Evolutionary conservation across 1,284 basidiomycete genomes (phyloP).

Genomic region (Puccinia polysora): DNA sequence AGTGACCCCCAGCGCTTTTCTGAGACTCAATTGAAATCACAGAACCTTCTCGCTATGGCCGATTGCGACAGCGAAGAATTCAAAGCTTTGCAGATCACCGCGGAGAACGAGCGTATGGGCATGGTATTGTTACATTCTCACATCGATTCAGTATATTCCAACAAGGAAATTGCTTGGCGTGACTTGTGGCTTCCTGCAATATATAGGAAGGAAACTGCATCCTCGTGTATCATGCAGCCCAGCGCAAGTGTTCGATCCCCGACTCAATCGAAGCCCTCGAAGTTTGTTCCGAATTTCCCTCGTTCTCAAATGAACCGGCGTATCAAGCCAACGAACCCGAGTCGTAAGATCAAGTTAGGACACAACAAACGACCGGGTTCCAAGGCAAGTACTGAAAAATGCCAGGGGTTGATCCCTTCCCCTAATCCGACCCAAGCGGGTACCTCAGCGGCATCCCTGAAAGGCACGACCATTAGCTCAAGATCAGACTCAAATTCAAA

Average conservation of each 20-base stretch:
- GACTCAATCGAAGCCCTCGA: background rate
- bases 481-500: no score
- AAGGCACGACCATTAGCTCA: no score
- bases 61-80: no score
- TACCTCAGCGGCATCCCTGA: no score
- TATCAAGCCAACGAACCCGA: background rate
- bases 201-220: background rate
- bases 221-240: background rate
- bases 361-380: background rate
- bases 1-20: conserved; percentile 7
- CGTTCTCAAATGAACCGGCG: background rate
- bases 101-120: background rate
- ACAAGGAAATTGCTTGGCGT: conserved; percentile 13
- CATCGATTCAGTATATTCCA: conserved; percentile 6
- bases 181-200: conserved; percentile 25
- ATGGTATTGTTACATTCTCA: conserved; percentile 15
- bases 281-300: background rate
- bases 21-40: conserved; percentile 7
- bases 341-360: background rate
- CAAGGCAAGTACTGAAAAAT: background rate
- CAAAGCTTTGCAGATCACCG: no score
- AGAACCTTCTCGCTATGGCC: background rate
- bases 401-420: background rate
- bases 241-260: background rate
- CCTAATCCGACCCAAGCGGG: no score